Base-by-base conservation (phyloP, 2,329 filamentous ascomycete species). In the Paraconiothyrium sp. region DNA sequence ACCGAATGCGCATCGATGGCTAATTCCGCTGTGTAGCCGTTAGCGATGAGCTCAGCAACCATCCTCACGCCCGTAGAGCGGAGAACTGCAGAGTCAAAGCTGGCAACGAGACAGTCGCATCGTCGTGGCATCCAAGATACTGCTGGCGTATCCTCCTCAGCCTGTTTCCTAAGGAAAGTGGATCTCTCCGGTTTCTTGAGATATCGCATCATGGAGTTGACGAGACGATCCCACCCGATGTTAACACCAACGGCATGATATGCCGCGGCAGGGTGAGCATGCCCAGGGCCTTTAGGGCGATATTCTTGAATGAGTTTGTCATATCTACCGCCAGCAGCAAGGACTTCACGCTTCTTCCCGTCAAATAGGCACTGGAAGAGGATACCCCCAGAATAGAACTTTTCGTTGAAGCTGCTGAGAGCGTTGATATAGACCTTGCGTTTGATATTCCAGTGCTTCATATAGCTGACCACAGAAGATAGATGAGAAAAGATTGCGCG, bases 351-450 rank as follows among this genome's bases (percentile, higher is more conserved):
- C 63, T 90, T 87, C 75, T 93, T 96, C 64, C 87, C 89, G 75
- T 98, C 94, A 66, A 94, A 93, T 2, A 97, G 81, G 72, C 93
- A 97, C 63, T 96, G 92, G 75, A 99, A 98, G 47, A 98, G 83
- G 32, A 98, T 84, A 8, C 94, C 94, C 0, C 76, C 76, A 20
- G 87, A 84, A 77, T 95, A 99, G 75, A 98, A 97, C 59, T 90
- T 91, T 74, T 97, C 94, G 72, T 97, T 97, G 72, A 96, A 87
- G 76, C 92, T 96, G 73, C 90, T 92, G 7, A 99, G 84, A 0
- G 94, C 94, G 66, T 89, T 92, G 68, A 98, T 84, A 71, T 94
- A 96, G 32, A 97, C 84, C 73, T 94, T 95, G 52, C 89, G 89
- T 58, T 85, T 85, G 1, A 98, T 85, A 0, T 89, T 88, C 63